Evolutionary conservation across 2,329 filamentous ascomycete species (phyloP).

Genomic region (Aspergillus sp.): DNA sequence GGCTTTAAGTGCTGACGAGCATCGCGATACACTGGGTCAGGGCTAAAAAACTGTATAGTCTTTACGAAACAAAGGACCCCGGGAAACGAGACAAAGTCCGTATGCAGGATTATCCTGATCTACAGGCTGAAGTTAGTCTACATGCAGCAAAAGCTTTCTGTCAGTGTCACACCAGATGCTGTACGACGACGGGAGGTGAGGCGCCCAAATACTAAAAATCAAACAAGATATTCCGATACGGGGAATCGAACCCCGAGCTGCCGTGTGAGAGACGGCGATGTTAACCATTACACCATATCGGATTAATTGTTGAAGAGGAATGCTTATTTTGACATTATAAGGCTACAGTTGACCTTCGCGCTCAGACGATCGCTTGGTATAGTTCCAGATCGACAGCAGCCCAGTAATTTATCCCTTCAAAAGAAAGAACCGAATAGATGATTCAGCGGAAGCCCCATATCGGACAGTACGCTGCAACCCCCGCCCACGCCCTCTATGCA

Average conservation of each 20-base stretch:
- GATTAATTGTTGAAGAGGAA: neutral
- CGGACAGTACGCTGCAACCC: no score
- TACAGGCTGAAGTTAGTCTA: neutral
- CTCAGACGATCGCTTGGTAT: neutral
- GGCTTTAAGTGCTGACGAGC: neutral
- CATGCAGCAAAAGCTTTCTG: neutral
- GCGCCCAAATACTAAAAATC: neutral
- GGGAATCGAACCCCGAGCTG: constrained; percentile 35
- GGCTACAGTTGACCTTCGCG: neutral
- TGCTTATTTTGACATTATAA: neutral
- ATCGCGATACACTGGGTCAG: no score
- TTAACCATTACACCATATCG: constrained; percentile 31
- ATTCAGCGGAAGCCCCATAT: no score
- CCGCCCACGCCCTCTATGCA: no score
- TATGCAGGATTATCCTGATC: no score
- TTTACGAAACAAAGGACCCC: no score
- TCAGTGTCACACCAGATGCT: neutral
- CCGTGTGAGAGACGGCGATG: constrained; percentile 34
- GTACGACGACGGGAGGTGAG: neutral
- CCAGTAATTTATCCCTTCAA: neutral
- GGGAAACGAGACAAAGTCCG: no score
- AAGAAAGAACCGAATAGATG: neutral
- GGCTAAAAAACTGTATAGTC: no score
- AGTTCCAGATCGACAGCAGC: neutral
- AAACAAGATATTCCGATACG: constrained; percentile 24